A percentile compares a stretch with the other conserved stretches of the same genome.
phyloP scores from a whole-genome alignment of 352 stramenopile genomes.

The Globisporangium heterothallicum region DNA sequence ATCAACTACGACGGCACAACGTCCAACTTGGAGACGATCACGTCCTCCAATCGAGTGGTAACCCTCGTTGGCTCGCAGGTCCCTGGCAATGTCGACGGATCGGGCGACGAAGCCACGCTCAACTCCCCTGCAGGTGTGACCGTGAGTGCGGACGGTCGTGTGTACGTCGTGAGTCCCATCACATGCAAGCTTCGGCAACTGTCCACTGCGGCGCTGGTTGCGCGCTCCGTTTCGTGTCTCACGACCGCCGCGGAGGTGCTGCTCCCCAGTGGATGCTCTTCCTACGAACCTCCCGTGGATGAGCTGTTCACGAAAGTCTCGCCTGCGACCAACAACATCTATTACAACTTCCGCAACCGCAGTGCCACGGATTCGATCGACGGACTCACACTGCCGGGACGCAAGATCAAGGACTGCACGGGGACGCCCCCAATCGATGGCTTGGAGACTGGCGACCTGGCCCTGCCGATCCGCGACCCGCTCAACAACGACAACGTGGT shows the following conservation, averaged over 20 bases:
- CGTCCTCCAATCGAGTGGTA: constrained; percentile 69
- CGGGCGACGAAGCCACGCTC: constrained; percentile 84
- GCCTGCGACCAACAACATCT: constrained; percentile 85
- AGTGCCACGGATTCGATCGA: constrained; percentile 31
- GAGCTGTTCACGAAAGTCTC: constrained; percentile 77
- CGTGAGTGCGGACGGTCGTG: constrained; percentile 76
- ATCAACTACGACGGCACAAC: constrained; percentile 64
- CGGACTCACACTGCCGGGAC: constrained; percentile 40
- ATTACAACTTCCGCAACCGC: constrained; percentile 88
- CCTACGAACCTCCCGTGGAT: constrained; percentile 91
- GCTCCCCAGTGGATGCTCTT: constrained; percentile 90
- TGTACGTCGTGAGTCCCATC: constrained; percentile 89
- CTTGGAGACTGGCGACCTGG: constrained; percentile 65
- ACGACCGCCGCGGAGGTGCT: constrained; percentile 82
- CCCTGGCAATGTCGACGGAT: constrained; percentile 76
- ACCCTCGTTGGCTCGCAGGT: constrained; percentile 86
- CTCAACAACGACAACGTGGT: constrained; percentile 15
- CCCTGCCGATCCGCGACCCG: constrained; percentile 28
- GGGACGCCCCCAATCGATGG: constrained; percentile 83
- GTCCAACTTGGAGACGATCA: constrained; percentile 63
- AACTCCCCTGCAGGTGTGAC: constrained; percentile 85
- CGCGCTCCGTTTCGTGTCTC: constrained; percentile 61
- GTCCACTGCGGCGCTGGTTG: constrained; percentile 60
- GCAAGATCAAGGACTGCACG: constrained; percentile 89
- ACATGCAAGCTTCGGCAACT: constrained; percentile 88